Percentiles rank a stretch among this genome's conserved stretches.
Conservation (phyloP, 2,329 filamentous ascomycete genomes). For the Arachnomyces sp. region DNA sequence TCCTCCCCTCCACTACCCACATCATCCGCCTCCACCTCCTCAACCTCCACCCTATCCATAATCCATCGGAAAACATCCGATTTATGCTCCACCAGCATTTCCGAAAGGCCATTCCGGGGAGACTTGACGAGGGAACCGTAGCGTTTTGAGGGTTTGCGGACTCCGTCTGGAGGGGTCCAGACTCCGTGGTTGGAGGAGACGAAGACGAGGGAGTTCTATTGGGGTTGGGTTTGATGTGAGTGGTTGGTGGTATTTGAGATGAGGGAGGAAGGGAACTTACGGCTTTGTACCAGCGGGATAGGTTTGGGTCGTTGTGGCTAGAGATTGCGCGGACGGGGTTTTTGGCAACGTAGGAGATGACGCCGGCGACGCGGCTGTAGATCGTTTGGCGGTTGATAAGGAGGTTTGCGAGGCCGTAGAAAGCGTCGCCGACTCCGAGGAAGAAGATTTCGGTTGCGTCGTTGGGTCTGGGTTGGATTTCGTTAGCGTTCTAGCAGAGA, state of each 20-base stretch:
- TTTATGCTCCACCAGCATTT: constrained; percentile 51
- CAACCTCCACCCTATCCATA: constrained; percentile 25
- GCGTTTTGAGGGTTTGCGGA: constrained; percentile 48
- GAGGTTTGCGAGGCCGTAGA: constrained; percentile 72
- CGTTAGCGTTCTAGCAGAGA: constrained; percentile 3
- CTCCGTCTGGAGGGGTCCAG: constrained; percentile 60
- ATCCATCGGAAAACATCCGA: constrained; percentile 44
- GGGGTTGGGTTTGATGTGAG: not conserved
- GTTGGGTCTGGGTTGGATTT: constrained; percentile 45
- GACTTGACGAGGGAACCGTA: constrained; percentile 49
- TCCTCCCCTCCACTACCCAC: constrained; percentile 2
- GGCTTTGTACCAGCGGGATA: constrained; percentile 75
- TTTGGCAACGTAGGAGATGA: constrained; percentile 74
- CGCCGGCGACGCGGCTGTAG: constrained; percentile 59
- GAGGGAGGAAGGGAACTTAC: constrained; percentile 25
- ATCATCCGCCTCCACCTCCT: constrained; percentile 6
- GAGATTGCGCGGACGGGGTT: constrained; percentile 69
- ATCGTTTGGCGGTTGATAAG: constrained; percentile 66
- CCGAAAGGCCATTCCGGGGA: constrained; percentile 39
- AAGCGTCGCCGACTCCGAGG: constrained; percentile 83
- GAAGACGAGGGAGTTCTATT: constrained; percentile 65
- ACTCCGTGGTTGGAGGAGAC: constrained; percentile 68
- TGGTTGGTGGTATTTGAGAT: not conserved
- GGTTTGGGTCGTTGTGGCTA: constrained; percentile 60
- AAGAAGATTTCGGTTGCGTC: constrained; percentile 69